Evolutionary conservation across 2,329 filamentous ascomycete species (phyloP).

Genomic region (Helotiales sp.): DNA sequence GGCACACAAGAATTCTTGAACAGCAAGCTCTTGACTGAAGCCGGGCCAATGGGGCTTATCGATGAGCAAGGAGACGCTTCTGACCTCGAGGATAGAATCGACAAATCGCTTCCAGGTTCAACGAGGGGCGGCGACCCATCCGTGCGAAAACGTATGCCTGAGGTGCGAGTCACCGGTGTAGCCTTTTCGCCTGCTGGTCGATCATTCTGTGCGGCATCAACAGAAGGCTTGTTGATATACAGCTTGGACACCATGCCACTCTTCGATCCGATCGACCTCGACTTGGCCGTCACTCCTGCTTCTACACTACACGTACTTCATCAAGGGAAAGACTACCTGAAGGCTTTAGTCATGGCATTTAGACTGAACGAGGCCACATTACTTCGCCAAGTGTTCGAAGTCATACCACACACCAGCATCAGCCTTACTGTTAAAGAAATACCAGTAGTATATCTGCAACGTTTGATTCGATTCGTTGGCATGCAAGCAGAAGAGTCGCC

Average conservation of each 20-base stretch:
- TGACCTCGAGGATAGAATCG: slow-evolving; percentile 81
- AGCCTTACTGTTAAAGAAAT: slow-evolving; percentile 74
- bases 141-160: slow-evolving; percentile 71
- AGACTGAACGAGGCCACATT: slow-evolving; percentile 84
- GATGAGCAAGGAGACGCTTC: slow-evolving; percentile 87
- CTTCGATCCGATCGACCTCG: slow-evolving; percentile 95
- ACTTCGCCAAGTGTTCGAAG: slow-evolving; percentile 82
- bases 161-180: slow-evolving; percentile 81
- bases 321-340: slow-evolving; percentile 76
- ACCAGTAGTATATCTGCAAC: slow-evolving; percentile 82
- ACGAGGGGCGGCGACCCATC: slow-evolving; percentile 83
- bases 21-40: slow-evolving; percentile 87
- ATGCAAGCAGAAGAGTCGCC: slow-evolving; percentile 86
- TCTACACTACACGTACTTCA: slow-evolving; percentile 72
- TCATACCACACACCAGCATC: slow-evolving; percentile 74
- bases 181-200: slow-evolving; percentile 87
- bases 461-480: slow-evolving; percentile 83
- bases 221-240: slow-evolving; percentile 92
- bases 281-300: slow-evolving; percentile 88
- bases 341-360: slow-evolving; percentile 95
- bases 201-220: slow-evolving; percentile 91
- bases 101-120: slow-evolving; percentile 78
- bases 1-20: slow-evolving; percentile 97
- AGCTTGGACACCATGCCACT: slow-evolving; percentile 80
- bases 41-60: slow-evolving; percentile 79